A percentile compares a stretch with the other conserved stretches of the same genome.
Conservation (phyloP, 176 grass and related monocot genomes). For the Guadua angustifolia region DNA sequence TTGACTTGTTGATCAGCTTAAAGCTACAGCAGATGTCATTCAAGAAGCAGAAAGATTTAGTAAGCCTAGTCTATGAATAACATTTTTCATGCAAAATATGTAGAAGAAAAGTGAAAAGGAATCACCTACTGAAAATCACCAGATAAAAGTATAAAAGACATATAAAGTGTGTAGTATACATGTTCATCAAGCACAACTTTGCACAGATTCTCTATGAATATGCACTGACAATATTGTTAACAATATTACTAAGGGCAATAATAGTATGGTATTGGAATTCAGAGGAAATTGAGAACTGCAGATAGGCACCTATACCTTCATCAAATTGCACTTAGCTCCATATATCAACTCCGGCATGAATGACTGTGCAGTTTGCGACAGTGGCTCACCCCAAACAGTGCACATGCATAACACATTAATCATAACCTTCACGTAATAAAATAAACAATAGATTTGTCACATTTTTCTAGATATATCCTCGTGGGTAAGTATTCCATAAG, state of each 20-base stretch:
- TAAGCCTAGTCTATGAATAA: not conserved
- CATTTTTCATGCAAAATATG: conserved; percentile 2
- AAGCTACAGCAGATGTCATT: not conserved
- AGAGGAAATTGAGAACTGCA: not conserved
- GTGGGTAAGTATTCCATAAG: not conserved
- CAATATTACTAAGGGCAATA: conserved; percentile 2
- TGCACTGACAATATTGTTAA: not conserved
- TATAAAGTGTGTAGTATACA: not conserved
- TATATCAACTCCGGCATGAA: conserved; percentile 97
- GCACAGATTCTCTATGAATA: conserved; percentile 11
- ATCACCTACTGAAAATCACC: conserved; percentile 21
- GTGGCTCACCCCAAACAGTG: conserved; percentile 95
- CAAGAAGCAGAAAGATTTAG: not conserved
- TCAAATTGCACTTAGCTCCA: conserved; percentile 82
- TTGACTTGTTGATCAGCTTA: not conserved
- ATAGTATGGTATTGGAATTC: not conserved
- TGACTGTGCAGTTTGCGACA: conserved; percentile 96
- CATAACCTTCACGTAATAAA: conserved; percentile 78
- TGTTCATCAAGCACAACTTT: conserved; percentile 31
- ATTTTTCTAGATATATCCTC: conserved; percentile 6
- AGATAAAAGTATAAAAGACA: conserved; percentile 3
- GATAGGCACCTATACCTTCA: conserved; percentile 57
- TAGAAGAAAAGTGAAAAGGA: conserved; percentile 9
- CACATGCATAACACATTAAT: conserved; percentile 91
- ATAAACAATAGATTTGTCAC: conserved; percentile 28